These are phyloP conservation scores for Perilla frutescens DNA, from an alignment of 257 asterid genomes.

Conservation along the genomic window DNA sequence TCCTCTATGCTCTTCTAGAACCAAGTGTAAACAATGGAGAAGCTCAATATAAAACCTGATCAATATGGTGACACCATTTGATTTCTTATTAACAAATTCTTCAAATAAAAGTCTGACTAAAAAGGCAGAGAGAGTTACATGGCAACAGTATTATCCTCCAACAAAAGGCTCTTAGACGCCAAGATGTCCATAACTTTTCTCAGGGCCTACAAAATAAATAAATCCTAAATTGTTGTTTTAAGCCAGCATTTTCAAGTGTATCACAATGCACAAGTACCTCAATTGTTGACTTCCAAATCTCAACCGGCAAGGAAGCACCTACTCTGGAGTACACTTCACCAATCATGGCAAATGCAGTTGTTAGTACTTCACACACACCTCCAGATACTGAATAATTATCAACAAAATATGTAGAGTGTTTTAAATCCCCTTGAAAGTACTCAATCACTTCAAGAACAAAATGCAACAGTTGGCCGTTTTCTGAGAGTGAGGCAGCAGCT, in stretches of 20 bases:
- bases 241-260: constrained; percentile 31
- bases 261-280: constrained; percentile 58
- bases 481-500: constrained; percentile 55
- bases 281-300: constrained; percentile 73
- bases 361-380: constrained; percentile 59
- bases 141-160: constrained; percentile 64
- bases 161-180: constrained; percentile 59
- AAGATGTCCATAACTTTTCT: constrained; percentile 73
- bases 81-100: constrained; percentile 40
- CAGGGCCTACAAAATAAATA: constrained; percentile 57
- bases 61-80: constrained; percentile 38
- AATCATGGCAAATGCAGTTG: constrained; percentile 64
- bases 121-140: constrained; percentile 50
- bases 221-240: constrained; percentile 34
- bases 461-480: constrained; percentile 57
- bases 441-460: constrained; percentile 70
- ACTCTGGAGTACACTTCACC: constrained; percentile 73
- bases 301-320: constrained; percentile 68
- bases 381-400: constrained; percentile 43
- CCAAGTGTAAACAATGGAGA: constrained; percentile 86
- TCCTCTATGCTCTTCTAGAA: constrained; percentile 76
- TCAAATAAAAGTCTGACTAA: constrained; percentile 32
- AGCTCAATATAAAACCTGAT: constrained; percentile 81
- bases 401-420: constrained; percentile 45
- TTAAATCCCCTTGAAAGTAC: constrained; percentile 52